phyloP scores from a whole-genome alignment of 129 eudicot genomes.

The Erigeron canadensis region DNA sequence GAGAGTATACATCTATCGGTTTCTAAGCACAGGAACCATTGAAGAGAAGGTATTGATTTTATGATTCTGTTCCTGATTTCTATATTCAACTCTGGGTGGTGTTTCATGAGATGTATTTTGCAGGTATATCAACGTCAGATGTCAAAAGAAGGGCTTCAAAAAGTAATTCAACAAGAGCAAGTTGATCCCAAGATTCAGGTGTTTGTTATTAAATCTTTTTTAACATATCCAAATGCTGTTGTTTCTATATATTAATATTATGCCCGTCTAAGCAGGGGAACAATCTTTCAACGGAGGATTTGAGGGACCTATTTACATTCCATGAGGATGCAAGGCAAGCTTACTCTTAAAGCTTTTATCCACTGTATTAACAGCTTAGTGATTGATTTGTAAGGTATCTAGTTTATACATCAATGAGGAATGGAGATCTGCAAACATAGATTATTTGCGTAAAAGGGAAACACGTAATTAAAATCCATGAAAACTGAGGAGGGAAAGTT shows the following conservation, averaged over 20 bases:
- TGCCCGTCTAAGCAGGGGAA: conserved; percentile 63
- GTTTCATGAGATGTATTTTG: conserved; percentile 27
- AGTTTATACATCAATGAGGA: no score
- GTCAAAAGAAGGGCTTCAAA: conserved; percentile 99
- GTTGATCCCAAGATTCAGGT: conserved; percentile 59
- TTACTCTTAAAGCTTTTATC: not conserved
- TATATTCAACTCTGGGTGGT: not conserved
- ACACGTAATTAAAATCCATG: no score
- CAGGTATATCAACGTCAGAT: conserved; percentile 99
- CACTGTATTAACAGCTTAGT: conserved; percentile 1
- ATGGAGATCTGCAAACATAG: no score
- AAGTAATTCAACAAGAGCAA: conserved; percentile 95
- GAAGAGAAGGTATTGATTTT: conserved; percentile 78
- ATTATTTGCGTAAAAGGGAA: no score
- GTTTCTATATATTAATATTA: conserved; percentile 8
- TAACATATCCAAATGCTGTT: conserved; percentile 15
- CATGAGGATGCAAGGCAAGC: conserved; percentile 64
- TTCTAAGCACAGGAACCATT: conserved; percentile 95
- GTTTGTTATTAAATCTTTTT: conserved; percentile 5
- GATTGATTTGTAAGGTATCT: not conserved
- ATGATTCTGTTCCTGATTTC: not conserved
- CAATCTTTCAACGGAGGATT: conserved; percentile 82
- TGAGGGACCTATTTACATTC: conserved; percentile 86
- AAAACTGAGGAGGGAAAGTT: no score
- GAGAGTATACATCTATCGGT: conserved; percentile 96